Conservation (phyloP, 768 basidiomycete species). For the Leucocoprinus leucothites region DNA sequence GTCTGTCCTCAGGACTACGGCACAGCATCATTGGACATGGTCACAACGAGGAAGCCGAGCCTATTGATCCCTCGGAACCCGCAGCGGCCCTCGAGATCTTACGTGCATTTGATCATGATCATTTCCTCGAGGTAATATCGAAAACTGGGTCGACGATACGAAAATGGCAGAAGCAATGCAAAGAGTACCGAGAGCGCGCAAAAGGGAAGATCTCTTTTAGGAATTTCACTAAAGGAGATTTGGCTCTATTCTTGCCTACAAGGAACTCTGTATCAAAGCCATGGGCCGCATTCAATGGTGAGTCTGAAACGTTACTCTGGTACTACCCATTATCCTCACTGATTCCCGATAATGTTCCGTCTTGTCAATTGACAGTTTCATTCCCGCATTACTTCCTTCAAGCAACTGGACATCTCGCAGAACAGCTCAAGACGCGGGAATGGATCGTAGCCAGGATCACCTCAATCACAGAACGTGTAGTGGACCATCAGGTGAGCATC, state of each 20-base stretch:
- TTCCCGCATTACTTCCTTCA: conserved; percentile 98
- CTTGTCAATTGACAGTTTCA: conserved; percentile 57
- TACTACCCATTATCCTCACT: conserved; percentile 7
- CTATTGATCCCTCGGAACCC: conserved; percentile 77
- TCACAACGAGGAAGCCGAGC: conserved; percentile 47
- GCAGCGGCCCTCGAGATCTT: conserved; percentile 65
- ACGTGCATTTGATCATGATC: conserved; percentile 77
- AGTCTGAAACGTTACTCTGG: conserved; percentile 18
- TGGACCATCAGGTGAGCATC: conserved; percentile 65
- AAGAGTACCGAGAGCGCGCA: conserved; percentile 91
- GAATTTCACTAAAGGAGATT: conserved; percentile 92
- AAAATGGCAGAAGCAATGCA: conserved; percentile 98
- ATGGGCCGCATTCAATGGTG: conserved; percentile 99
- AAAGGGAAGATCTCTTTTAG: conserved; percentile 96
- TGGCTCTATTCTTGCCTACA: conserved; percentile 94
- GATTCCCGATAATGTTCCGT: conserved; percentile 32
- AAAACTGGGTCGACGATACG: conserved; percentile 85
- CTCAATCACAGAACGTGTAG: conserved; percentile 81
- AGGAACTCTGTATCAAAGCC: conserved; percentile 90
- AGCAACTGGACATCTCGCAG: conserved; percentile 80
- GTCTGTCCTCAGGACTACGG: conserved; percentile 47
- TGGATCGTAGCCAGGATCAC: conserved; percentile 96
- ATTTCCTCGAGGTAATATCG: conserved; percentile 77
- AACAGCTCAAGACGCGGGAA: conserved; percentile 87
- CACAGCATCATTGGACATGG: conserved; percentile 24